phyloP scores from a whole-genome alignment of 2,329 filamentous ascomycete genomes.

The Calonectria hawksworthii region DNA sequence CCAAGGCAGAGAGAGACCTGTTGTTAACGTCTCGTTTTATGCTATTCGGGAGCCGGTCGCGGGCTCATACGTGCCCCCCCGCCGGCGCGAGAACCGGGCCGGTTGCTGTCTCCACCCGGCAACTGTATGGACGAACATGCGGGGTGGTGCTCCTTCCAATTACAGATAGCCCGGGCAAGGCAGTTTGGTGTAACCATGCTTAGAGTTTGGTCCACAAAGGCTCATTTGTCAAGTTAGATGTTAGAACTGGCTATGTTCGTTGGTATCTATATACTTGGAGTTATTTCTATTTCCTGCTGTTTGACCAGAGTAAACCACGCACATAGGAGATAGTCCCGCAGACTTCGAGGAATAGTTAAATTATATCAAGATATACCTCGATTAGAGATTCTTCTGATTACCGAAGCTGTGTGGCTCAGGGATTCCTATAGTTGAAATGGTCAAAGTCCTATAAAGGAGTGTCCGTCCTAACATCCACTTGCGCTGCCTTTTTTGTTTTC shows the following conservation, averaged over 20 bases:
- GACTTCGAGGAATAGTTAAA: background rate
- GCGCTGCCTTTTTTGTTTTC: background rate
- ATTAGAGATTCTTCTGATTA: background rate
- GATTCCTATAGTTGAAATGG: background rate
- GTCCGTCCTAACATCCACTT: background rate
- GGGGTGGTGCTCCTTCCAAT: background rate
- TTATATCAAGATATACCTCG: background rate
- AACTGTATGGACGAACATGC: background rate
- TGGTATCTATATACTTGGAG: background rate
- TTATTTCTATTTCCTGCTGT: background rate
- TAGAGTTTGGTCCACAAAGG: background rate
- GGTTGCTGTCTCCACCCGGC: slow-evolving; percentile 14
- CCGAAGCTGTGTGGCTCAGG: background rate
- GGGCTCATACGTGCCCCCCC: too few relatives aligned
- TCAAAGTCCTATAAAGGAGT: background rate
- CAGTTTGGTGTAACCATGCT: background rate
- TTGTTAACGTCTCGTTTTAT: background rate
- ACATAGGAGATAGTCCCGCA: background rate
- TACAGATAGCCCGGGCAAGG: background rate
- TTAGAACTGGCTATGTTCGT: background rate
- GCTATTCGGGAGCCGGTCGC: background rate
- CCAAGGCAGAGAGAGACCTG: background rate
- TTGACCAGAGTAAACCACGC: background rate
- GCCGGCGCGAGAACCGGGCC: background rate
- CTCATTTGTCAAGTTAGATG: background rate